These are phyloP conservation scores for Trypanosomatidae sp. DNA, from an alignment of 208 protist genomes.

Conservation along the genomic window DNA sequence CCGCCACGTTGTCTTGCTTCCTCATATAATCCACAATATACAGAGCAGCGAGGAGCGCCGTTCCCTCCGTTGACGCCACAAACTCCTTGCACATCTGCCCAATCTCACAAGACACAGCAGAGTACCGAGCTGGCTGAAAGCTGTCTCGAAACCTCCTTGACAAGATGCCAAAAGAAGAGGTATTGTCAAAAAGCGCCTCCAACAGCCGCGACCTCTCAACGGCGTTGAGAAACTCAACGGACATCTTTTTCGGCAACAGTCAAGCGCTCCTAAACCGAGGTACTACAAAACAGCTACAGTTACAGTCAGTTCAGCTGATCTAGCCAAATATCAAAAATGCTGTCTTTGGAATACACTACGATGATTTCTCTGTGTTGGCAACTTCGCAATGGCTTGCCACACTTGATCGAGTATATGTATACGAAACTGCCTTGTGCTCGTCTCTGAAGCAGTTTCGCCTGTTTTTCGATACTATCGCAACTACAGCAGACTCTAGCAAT, in stretches of 20 bases:
- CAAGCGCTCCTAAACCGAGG: not conserved
- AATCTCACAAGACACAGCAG: constrained; percentile 40
- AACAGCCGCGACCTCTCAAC: constrained; percentile 24
- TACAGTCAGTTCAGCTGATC: not conserved
- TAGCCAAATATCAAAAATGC: not conserved
- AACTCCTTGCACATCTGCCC: constrained; percentile 37
- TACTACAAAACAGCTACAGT: not conserved
- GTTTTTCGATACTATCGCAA: not conserved
- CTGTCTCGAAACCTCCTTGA: constrained; percentile 60
- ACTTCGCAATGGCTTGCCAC: not conserved
- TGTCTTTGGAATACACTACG: not conserved
- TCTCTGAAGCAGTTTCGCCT: not conserved
- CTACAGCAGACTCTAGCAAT: not conserved
- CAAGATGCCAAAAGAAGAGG: constrained; percentile 34
- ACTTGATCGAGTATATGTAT: not conserved
- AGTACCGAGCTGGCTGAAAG: constrained; percentile 38
- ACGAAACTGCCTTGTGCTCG: not conserved
- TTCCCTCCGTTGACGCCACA: constrained; percentile 46
- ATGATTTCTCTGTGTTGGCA: not conserved
- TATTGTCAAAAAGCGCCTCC: constrained; percentile 34
- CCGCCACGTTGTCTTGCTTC: constrained; percentile 45
- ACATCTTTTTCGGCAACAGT: constrained; percentile 7
- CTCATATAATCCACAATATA: constrained; percentile 60
- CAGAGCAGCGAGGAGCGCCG: constrained; percentile 49
- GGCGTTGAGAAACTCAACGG: constrained; percentile 27